Evolutionary conservation across 2,329 filamentous ascomycete species (phyloP).

Genomic region (Sporothrix globosa): DNA sequence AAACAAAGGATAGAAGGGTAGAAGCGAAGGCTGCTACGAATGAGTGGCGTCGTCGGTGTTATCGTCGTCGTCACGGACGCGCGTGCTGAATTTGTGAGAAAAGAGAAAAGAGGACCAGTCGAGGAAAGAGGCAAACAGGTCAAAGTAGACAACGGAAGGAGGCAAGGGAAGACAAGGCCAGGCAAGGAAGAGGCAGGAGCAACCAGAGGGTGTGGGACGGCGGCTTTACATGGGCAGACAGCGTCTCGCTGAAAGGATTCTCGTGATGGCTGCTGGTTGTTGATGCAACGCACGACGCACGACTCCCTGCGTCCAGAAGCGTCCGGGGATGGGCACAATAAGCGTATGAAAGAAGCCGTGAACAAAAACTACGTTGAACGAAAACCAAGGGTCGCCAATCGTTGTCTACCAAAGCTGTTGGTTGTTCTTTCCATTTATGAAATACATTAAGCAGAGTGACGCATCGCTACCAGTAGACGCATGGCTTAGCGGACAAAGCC

Average conservation of each 20-base stretch:
- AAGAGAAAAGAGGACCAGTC: background rate
- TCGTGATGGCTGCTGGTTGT: background rate
- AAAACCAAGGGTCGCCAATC: background rate
- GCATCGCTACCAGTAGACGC: too few species aligned
- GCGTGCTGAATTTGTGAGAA: background rate
- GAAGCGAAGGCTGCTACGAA: too few species aligned
- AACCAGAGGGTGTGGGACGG: background rate
- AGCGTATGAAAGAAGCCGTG: background rate
- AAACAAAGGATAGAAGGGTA: background rate
- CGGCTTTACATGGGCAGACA: background rate
- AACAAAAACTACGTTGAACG: too few species aligned
- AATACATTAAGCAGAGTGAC: background rate
- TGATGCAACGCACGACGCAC: too few species aligned
- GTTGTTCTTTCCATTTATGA: background rate
- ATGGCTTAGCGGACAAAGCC: background rate
- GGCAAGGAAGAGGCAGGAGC: background rate
- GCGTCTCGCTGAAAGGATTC: slow-evolving; percentile 4
- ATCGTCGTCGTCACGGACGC: slow-evolving; percentile 21
- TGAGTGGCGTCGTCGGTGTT: background rate
- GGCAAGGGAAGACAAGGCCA: background rate
- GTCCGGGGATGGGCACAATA: background rate
- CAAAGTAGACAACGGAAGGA: background rate
- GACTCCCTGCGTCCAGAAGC: background rate
- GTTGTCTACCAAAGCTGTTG: background rate
- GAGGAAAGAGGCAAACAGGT: background rate